phyloP scores from a whole-genome alignment of 2,329 filamentous ascomycete genomes.

The Curvularia hawaiiensis region DNA sequence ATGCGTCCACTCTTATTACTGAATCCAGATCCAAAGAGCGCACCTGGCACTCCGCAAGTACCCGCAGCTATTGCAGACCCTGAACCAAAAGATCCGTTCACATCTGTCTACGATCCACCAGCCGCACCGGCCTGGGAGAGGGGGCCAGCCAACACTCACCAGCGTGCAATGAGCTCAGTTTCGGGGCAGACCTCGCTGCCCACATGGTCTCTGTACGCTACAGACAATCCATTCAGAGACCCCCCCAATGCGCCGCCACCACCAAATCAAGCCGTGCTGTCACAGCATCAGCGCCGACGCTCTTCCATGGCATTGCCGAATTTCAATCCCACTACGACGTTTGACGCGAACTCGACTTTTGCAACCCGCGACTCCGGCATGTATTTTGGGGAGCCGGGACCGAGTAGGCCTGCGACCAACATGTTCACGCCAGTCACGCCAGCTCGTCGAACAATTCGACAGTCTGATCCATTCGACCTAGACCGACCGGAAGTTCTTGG shows the following conservation, averaged over 20 bases:
- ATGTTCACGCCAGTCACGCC: conserved; percentile 26
- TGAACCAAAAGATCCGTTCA: conserved; percentile 36
- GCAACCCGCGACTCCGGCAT: conserved; percentile 34
- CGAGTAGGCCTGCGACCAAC: conserved; percentile 39
- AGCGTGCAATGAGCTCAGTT: conserved; percentile 36
- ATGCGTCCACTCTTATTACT: conserved; percentile 28
- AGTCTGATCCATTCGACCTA: conserved; percentile 50
- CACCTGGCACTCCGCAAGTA: conserved; percentile 33
- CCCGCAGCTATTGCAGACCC: conserved; percentile 30
- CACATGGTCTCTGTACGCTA: conserved; percentile 34
- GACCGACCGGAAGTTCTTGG: conserved; percentile 48
- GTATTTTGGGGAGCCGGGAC: conserved; percentile 44
- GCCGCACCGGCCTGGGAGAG: conserved; percentile 34
- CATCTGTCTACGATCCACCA: conserved; percentile 36
- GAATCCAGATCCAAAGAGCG: conserved; percentile 33
- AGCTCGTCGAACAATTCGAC: conserved; percentile 36
- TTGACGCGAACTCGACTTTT: conserved; percentile 31
- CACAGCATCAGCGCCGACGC: conserved; percentile 25
- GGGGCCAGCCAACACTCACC: conserved; percentile 28
- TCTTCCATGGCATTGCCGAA: conserved; percentile 32
- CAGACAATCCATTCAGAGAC: conserved; percentile 35
- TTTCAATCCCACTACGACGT: conserved; percentile 14
- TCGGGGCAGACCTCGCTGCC: conserved; percentile 40
- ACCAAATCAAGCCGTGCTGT: conserved; percentile 30
- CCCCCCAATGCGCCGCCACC: conserved; percentile 29